Percentiles rank a stretch among this genome's conserved stretches.
Conservation (phyloP, 1,284 basidiomycete species). For the Fistulinella cinereoalba region DNA sequence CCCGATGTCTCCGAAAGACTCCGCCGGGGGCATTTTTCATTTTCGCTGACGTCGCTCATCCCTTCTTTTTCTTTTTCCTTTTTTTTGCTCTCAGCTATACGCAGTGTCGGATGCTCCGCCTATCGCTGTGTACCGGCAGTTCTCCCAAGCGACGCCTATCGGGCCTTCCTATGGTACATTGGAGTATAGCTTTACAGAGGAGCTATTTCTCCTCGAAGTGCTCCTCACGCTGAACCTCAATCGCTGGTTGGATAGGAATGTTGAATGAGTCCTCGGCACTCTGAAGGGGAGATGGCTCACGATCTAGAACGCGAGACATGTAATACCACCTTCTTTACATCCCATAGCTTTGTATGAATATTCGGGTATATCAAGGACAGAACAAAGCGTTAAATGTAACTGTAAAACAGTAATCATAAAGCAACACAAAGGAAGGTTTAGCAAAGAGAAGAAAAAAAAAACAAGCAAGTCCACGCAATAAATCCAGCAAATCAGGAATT, state of each 20-base stretch:
- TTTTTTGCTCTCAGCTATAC: slow-evolving; percentile 41
- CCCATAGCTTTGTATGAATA: slow-evolving; percentile 32
- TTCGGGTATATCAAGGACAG: slow-evolving; percentile 28
- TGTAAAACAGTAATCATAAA: slow-evolving; percentile 16
- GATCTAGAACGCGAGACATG: neutral
- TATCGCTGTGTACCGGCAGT: slow-evolving; percentile 58
- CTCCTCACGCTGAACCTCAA: slow-evolving; percentile 67
- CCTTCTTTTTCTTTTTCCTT: neutral
- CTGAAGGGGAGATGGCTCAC: too few species aligned
- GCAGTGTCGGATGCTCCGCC: slow-evolving; percentile 40
- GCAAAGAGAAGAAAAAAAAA: slow-evolving; percentile 12
- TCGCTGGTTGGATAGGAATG: slow-evolving; percentile 65
- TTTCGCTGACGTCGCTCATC: neutral
- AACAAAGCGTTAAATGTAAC: slow-evolving; percentile 1
- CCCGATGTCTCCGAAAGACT: neutral
- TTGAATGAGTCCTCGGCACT: too few species aligned
- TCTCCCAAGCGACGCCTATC: slow-evolving; percentile 51
- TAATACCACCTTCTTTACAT: slow-evolving; percentile 30
- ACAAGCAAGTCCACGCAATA: slow-evolving; percentile 15
- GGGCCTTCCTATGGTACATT: slow-evolving; percentile 62
- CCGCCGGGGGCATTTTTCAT: neutral
- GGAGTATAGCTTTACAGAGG: slow-evolving; percentile 59
- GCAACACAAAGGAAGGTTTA: too few species aligned
- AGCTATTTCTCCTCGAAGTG: slow-evolving; percentile 57
- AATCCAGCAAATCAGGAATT: slow-evolving; percentile 31